Conservation (phyloP, 1,284 basidiomycete genomes). For the Megacollybia platyphylla region DNA sequence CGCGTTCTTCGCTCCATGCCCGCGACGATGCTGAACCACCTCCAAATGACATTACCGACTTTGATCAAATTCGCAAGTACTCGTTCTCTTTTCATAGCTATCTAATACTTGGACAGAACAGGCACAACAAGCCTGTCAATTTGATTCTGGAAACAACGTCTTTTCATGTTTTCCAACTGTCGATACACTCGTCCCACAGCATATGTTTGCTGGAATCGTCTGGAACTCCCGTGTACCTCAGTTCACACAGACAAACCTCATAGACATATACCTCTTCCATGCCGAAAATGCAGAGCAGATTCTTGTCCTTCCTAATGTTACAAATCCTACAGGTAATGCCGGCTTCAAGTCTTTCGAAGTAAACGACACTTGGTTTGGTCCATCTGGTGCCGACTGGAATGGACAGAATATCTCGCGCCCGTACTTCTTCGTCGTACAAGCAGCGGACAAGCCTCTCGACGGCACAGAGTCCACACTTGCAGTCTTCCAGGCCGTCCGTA, state of each 20-base stretch:
- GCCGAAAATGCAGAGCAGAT: slow-evolving; percentile 39
- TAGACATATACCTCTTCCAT: slow-evolving; percentile 49
- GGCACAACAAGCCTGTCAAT: neutral
- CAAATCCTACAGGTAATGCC: slow-evolving; percentile 40
- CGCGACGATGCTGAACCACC: neutral
- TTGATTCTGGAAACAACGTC: slow-evolving; percentile 43
- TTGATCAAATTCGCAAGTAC: neutral
- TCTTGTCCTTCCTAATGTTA: slow-evolving; percentile 21
- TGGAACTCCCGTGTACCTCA: slow-evolving; percentile 44
- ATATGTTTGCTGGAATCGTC: slow-evolving; percentile 60
- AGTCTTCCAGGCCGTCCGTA: slow-evolving; percentile 67
- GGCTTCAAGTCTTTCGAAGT: slow-evolving; percentile 43
- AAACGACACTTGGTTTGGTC: slow-evolving; percentile 66
- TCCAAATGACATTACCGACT: neutral
- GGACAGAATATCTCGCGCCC: slow-evolving; percentile 45
- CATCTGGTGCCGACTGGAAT: slow-evolving; percentile 34
- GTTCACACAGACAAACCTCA: slow-evolving; percentile 28
- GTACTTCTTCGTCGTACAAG: slow-evolving; percentile 63
- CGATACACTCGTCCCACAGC: slow-evolving; percentile 43
- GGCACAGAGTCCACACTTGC: slow-evolving; percentile 47
- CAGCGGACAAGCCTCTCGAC: slow-evolving; percentile 33
- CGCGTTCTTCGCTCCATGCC: neutral
- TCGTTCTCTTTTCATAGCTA: neutral
- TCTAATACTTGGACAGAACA: neutral
- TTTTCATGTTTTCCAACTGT: slow-evolving; percentile 58